These are phyloP conservation scores for Aspergillus egyptiacus DNA, from an alignment of 495 filamentous ascomycete species.

Conservation along the genomic window DNA sequence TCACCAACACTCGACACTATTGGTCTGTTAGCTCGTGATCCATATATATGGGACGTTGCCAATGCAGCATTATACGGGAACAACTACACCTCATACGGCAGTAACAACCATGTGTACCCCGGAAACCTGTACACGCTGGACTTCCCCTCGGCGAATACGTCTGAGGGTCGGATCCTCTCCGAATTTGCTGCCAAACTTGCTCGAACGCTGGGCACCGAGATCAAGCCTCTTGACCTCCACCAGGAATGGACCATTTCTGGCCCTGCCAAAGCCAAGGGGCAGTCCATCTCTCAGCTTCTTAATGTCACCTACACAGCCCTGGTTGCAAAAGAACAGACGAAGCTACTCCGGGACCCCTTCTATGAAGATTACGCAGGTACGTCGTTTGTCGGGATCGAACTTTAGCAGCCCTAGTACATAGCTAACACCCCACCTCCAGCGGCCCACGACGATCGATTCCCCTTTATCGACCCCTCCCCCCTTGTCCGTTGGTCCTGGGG, in stretches of 20 bases:
- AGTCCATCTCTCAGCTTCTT: conserved; percentile 17
- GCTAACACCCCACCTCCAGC: too few species aligned
- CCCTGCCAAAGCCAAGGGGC: conserved; percentile 1
- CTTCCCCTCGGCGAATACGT: too few species aligned
- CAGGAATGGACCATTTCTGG: too few species aligned
- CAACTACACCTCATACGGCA: too few species aligned
- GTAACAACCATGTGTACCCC: too few species aligned
- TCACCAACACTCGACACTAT: conserved; percentile 41
- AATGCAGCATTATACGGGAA: conserved; percentile 37
- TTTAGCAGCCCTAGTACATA: conserved; percentile 15
- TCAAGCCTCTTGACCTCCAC: too few species aligned
- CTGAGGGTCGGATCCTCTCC: too few species aligned
- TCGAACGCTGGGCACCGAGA: too few species aligned
- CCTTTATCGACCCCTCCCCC: conserved; percentile 48
- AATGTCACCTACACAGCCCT: conserved; percentile 39
- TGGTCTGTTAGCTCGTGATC: conserved; percentile 44
- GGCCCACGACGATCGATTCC: conserved; percentile 42
- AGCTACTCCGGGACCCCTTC: conserved; percentile 42
- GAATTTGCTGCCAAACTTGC: too few species aligned
- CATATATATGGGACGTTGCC: conserved; percentile 42
- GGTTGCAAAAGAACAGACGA: conserved; percentile 46
- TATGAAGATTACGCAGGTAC: conserved; percentile 45
- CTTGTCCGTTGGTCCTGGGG: conserved; percentile 54
- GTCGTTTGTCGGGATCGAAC: neutral
- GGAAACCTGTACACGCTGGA: too few species aligned